These are phyloP conservation scores for Thyridium curvatum DNA, from an alignment of 2,329 filamentous ascomycete genomes.

Conservation along the genomic window DNA sequence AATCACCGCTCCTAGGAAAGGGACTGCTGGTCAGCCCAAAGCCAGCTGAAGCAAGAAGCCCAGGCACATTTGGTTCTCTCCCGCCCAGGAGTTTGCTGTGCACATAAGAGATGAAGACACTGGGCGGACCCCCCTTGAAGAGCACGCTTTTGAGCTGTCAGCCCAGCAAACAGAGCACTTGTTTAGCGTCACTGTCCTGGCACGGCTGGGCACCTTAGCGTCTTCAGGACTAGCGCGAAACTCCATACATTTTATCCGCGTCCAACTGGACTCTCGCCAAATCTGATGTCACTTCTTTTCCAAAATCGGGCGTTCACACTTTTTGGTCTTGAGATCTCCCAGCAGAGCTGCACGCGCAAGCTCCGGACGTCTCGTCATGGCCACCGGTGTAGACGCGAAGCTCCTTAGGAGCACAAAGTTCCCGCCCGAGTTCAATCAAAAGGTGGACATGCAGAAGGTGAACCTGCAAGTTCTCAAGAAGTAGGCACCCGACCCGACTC, in stretches of 20 bases:
- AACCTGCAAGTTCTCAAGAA: slow-evolving; percentile 98
- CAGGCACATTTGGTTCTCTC: too few relatives aligned
- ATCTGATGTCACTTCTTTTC: not conserved
- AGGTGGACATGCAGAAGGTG: slow-evolving; percentile 96
- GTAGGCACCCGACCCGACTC: slow-evolving; percentile 38
- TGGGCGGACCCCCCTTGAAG: too few relatives aligned
- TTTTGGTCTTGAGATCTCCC: not conserved
- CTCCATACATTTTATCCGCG: not conserved
- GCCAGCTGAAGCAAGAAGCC: too few relatives aligned
- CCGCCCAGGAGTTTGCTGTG: too few relatives aligned
- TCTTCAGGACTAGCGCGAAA: not conserved
- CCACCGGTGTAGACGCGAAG: slow-evolving; percentile 81
- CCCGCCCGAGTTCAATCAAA: slow-evolving; percentile 84
- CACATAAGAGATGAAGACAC: too few relatives aligned
- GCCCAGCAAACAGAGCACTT: too few relatives aligned
- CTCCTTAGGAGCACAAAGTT: slow-evolving; percentile 89
- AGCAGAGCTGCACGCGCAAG: not conserved
- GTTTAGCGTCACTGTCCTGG: too few relatives aligned
- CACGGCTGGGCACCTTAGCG: too few relatives aligned
- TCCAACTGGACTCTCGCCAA: not conserved
- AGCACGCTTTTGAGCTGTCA: too few relatives aligned
- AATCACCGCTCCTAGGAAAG: too few relatives aligned
- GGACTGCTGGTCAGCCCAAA: too few relatives aligned
- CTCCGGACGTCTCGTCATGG: slow-evolving; percentile 46
- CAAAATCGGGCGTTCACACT: too few relatives aligned